A percentile compares a stretch with the other conserved stretches of the same genome.
Evolutionary conservation across 805 yeast species (phyloP).

Genomic region (Metschnikowia santaceciliae): DNA sequence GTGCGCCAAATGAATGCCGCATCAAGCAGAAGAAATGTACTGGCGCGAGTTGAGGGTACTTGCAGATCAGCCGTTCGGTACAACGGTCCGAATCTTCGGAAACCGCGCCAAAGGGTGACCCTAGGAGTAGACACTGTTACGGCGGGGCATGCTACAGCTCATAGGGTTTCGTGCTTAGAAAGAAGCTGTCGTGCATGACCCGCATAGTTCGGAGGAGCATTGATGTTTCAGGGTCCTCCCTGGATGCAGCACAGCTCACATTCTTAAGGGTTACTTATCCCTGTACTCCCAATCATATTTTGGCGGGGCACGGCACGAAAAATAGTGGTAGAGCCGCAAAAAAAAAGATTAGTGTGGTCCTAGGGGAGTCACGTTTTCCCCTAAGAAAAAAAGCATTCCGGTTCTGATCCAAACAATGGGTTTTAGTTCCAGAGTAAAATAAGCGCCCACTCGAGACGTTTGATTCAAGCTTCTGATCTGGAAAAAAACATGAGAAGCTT

Average conservation of each 20-base stretch:
- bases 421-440: not conserved
- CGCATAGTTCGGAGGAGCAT: not conserved
- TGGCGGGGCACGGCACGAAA: not conserved
- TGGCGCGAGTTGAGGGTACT: not conserved
- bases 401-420: not conserved
- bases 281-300: not conserved
- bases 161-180: not conserved
- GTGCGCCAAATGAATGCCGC: conserved; percentile 1
- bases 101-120: not conserved
- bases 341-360: not conserved
- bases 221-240: not conserved
- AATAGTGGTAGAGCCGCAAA: not conserved
- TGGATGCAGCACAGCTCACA: not conserved
- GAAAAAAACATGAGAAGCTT: not conserved
- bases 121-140: not conserved
- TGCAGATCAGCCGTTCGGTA: conserved; percentile 1
- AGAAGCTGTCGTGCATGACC: not conserved
- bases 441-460: not conserved
- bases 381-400: not conserved
- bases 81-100: not conserved
- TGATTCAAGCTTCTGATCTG: not conserved
- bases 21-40: not conserved
- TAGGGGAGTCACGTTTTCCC: not conserved
- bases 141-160: not conserved
- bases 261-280: not conserved